Base-by-base conservation (phyloP, 768 basidiomycete genomes). In the Tricholoma hemisulphureum region DNA sequence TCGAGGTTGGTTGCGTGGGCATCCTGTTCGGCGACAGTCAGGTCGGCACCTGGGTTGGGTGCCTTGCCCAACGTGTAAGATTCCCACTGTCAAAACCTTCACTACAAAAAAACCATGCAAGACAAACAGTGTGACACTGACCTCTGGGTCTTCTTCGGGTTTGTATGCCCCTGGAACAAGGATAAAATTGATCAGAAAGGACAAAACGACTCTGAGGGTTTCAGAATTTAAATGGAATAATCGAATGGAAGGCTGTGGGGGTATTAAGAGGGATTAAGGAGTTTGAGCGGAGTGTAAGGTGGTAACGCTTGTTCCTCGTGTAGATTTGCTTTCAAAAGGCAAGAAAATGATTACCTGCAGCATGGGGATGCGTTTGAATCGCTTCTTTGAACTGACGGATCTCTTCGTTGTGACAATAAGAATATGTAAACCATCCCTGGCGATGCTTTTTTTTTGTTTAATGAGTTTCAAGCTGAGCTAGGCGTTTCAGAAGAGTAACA, bases 361-460 rank as follows among this genome's bases (percentile, higher is more conserved):
- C 78, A 63, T 85, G 83, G 51, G 84, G 77, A 61, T 86, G 87
- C 54, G 83, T 71, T 68, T 84, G 85, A 63, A 77, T 69, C 58
- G 89, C 77, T 71, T 95, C 94, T 73, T 90, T 90, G 80, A 98
- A 99, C 74, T 99, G 97, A 57, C 95, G 88, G 60, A 98, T 93
- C 74, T 97, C 88, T 52, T 86, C 83, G 72, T 95, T 91, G 76
- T 99, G 95, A 77, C 96, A 94, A 73, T 91, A 97, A 50, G 93
- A 88, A 75, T 98, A 98, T 34, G 95, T 98, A 78, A 98, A 98
- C 95, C 95, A 97, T 35, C 88, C 85, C 78, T 93, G 91, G 64
- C 85, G 85, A 69, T 88, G 86, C 88, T 93, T 75, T 61, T 29
- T 61, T 28, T 54, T 63, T 58, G 67, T 50, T 46, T 58, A 61